Percentiles rank a stretch among this genome's conserved stretches.
These are phyloP conservation scores for Colletotrichum magnum DNA, from an alignment of 2,329 filamentous ascomycete species.

Conservation along the genomic window DNA sequence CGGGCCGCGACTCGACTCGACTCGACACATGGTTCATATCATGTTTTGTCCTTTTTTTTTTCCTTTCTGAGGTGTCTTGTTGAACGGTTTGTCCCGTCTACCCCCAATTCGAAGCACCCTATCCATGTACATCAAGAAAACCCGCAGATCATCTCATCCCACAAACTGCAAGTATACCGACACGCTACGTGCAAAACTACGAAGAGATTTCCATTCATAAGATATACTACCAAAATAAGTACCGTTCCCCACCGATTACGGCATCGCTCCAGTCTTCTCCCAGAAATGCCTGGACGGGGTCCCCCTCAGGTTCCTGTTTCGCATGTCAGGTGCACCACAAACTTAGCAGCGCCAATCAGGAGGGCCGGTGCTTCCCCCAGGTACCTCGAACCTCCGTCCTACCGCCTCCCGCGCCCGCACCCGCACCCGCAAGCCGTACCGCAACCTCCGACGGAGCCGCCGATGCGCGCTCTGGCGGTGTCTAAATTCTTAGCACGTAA, in stretches of 20 bases:
- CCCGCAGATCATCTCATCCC: constrained; percentile 23
- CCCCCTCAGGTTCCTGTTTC: constrained; percentile 15
- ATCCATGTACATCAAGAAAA: too few relatives aligned
- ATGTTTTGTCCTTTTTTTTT: background rate
- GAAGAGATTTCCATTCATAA: background rate
- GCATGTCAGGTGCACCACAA: constrained; percentile 19
- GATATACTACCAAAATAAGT: background rate
- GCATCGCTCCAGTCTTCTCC: background rate
- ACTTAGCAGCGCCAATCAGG: constrained; percentile 38
- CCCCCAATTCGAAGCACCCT: too few relatives aligned
- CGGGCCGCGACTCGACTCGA: constrained; percentile 6
- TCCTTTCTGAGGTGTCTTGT: too few relatives aligned
- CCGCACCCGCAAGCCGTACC: too few relatives aligned
- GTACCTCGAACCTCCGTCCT: background rate
- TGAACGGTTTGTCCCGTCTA: too few relatives aligned
- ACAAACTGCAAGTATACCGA: background rate
- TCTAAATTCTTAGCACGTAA: background rate
- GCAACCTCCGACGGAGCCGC: constrained; percentile 9
- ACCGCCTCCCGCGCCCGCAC: background rate
- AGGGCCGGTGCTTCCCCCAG: constrained; percentile 6
- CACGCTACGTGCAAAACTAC: background rate
- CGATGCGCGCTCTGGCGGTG: background rate
- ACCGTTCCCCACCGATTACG: constrained; percentile 7
- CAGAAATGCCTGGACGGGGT: too few relatives aligned
- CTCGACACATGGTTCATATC: constrained; percentile 25